phyloP scores from a whole-genome alignment of 306 rosid genomes.

The Luffa acutangula region DNA sequence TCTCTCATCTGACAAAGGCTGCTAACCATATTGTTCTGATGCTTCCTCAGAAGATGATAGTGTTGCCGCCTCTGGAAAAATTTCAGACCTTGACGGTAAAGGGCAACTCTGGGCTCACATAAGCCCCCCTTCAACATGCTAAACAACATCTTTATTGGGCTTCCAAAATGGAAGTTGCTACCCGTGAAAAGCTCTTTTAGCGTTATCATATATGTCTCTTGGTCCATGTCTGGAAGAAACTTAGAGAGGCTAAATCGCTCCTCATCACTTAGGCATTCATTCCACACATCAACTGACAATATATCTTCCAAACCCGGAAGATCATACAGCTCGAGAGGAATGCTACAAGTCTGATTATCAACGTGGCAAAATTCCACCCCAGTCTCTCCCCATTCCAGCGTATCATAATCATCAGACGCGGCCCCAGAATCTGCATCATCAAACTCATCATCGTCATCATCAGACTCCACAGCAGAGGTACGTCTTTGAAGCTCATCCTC shows the following conservation, averaged over 20 bases:
- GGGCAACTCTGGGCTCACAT: constrained; percentile 96
- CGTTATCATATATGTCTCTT: constrained; percentile 59
- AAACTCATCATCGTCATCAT: constrained; percentile 84
- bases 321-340: constrained; percentile 90
- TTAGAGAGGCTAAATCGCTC: constrained; percentile 74
- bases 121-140: constrained; percentile 89
- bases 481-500: constrained; percentile 74
- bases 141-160: constrained; percentile 71
- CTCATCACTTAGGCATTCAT: constrained; percentile 75
- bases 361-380: constrained; percentile 93
- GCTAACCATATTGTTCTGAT: constrained; percentile 80
- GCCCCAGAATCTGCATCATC: constrained; percentile 99
- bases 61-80: constrained; percentile 74
- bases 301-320: constrained; percentile 72
- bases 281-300: constrained; percentile 86
- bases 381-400: constrained; percentile 89
- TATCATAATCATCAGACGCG: constrained; percentile 96
- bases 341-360: constrained; percentile 86
- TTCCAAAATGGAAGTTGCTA: constrained; percentile 75
- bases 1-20: constrained; percentile 86
- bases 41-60: constrained; percentile 83
- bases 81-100: constrained; percentile 75
- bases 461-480: constrained; percentile 62
- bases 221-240: constrained; percentile 90
- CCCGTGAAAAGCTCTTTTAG: constrained; percentile 72